Evolutionary conservation across 805 yeast genomes (phyloP), one percentile per base, ranked within the genome.

Genomic region (Ogataea nakhonphanomensis): DNA sequence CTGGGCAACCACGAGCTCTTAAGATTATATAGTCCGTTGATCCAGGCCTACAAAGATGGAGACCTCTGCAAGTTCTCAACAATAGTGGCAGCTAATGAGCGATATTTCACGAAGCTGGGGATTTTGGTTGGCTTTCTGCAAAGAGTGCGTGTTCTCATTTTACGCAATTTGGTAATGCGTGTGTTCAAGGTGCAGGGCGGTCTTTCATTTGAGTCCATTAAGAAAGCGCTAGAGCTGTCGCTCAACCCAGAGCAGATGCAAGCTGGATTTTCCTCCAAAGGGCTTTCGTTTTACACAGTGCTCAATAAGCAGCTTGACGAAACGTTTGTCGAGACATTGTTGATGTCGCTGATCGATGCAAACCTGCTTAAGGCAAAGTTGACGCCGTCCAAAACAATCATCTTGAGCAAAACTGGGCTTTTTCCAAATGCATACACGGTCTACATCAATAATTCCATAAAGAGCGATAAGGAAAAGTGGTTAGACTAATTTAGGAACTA

Each of bases 301-400:
- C 13, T 41, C 44, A 37, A 42, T 41, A 41, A 34, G 12, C 3
- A 41, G 30, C n/a, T 50, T 45, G 62, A 67, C 30, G 77, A 74
- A 43, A 35, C 51, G 10, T 60, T 71, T 27, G 66, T 71, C 8
- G 83, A 78, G 44, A 78, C 75, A 37, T 49, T 78, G 7, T 55
- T 78, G 33, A 62, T 74, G 10, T 59, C 75, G 2, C 50, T 79
- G n/a, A 70, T 76, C 29, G 81, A 76, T 45, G 75, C 74, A 41
- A 75, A 73, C 40, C 53, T 77, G 12, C 49, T 79, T 25, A 74
- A 70, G 45, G 84, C 80, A 0, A 78, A 78, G 43, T 51, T 76
- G 3, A 55, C 58, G 0, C 54, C 61, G 7, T 35, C 53, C 1
- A 49, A 43, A n/a, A 45, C 39, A 2, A 38, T 62, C n/a, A 53